Conservation (phyloP, 1,284 basidiomycete genomes). For the Mycosarcoma mackinlayi region DNA sequence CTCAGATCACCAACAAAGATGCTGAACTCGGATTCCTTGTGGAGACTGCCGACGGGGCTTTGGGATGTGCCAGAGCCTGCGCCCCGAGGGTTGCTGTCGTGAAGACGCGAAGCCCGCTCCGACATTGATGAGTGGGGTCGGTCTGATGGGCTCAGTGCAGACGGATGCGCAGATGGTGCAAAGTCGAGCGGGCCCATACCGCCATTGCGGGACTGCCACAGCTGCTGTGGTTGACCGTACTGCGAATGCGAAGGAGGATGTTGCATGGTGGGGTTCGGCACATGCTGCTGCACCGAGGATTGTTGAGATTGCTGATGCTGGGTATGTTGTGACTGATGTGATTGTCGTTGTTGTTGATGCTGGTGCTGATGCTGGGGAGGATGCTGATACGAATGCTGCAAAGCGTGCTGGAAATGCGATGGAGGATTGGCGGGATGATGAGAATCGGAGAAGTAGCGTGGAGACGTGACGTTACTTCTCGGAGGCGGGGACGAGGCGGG, state of each 20-base stretch:
- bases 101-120: constrained; percentile 18
- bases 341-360: constrained; percentile 3
- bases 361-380: constrained; percentile 11
- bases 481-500: constrained; percentile 39
- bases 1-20: constrained; percentile 62
- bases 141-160: constrained; percentile 21
- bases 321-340: constrained; percentile 5
- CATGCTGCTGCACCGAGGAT: constrained; percentile 6
- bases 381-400: constrained; percentile 15
- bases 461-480: constrained; percentile 38
- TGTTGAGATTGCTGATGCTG: constrained; percentile 22
- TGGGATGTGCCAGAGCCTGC: constrained; percentile 24
- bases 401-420: constrained; percentile 18
- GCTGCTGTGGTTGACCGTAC: constrained; percentile 12
- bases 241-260: constrained; percentile 8
- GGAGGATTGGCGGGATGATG: constrained; percentile 10
- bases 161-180: constrained; percentile 21
- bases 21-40: constrained; percentile 53
- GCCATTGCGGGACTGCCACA: constrained; percentile 28
- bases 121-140: constrained; percentile 52
- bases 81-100: constrained; percentile 12
- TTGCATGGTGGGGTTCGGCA: constrained; percentile 1
- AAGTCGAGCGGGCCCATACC: constrained; percentile 47
- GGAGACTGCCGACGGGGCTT: constrained; percentile 24
- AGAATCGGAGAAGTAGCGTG: constrained; percentile 39